Evolutionary conservation across 257 asterid species (phyloP), one percentile per base, ranked within the genome.

Genomic region (Solanum ossicruentum): DNA sequence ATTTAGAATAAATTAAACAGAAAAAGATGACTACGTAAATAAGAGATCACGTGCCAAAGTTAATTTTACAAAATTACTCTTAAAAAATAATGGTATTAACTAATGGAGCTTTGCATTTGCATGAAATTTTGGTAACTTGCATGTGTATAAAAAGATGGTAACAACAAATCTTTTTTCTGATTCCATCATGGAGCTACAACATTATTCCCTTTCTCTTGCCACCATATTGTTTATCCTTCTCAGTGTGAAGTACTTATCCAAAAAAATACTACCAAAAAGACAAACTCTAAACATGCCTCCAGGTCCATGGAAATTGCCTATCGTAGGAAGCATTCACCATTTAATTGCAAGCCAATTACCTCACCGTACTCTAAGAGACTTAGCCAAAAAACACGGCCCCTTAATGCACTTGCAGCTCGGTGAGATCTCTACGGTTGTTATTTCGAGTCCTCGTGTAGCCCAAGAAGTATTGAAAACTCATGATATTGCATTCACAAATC

Each of bases 291-390:
- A 73, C 8, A 47, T 73, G 81, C 58, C 81, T 47, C 81, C 81
- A 45, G 81, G 81, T 47, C 81, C 81, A 73, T 73, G 81, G 58
- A 73, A 47, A 73, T 73, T 73, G 21, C 58, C 81, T 45, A 17
- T 73, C 58, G 7, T n/a, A 11, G 80, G 80, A 43, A 72, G 36
- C 57, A 72, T n/a, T 43, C 80, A 45, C 80, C 57, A 73, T 21
- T 72, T 73, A 73, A 47, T 73, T 4, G 5, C 9, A 6, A 73
- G 81, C 41, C 6, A n/a, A 73, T 4, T 15, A 73, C 58, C 81
- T 73, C 81, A 73, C 58, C 58, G 49, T 47, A 73, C 81, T 47
- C 60, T 72, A 3, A 73, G 43, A 47, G 43, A 73, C 12, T 47
- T 75, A 0, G 61, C 81, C 81, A 49, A 23, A 47, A 75, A 47